Evolutionary conservation across 2,329 filamentous ascomycete species (phyloP), one percentile per base, ranked within the genome.

Genomic region (Bertia moriformis): DNA sequence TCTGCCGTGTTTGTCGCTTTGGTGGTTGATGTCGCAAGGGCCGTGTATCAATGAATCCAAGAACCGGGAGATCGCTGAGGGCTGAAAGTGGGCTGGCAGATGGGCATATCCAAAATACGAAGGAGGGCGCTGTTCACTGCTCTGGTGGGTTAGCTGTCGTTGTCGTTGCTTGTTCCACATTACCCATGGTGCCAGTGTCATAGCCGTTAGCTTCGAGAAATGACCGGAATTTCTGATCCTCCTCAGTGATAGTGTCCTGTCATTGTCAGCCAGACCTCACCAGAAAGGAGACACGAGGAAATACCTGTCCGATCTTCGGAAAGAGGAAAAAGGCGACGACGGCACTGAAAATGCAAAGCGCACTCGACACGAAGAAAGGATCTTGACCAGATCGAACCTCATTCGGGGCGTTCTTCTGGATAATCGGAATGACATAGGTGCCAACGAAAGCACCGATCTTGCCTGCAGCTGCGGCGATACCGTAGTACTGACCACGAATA

Each of bases 391-490:
- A 66, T 15, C 72, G 67, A 15, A 71, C 60, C 0, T 59, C 58
- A 39, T 69, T 63, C 40, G 65, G 52, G 1, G 67, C 67, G 5
- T 72, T 76, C 0, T 69, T 69, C 38, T 75, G 66, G 41, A 87
- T 80, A 43, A 86, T 72, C 0, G 81, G 79, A 51, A 91, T 86
- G 12, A 91, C 77, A 49, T 83, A 88, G 1, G 81, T 85, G 7
- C 88, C 88, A 5, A 93, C 75, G 48, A 94, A 94, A 2, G 86
- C 88, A 38, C 80, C 80, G 27, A 87, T 71, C 58, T 87, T 88
- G 44, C 83, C 83, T 2, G 76, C 50, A 0, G 81, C 81, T 0
- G 83, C 82, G 0, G 82, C 81, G 35, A 84, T 69, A 4, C 79
- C 76, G 48, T 81, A 80, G 58, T 80, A 81, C 52, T 83, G 74